Percentiles rank a stretch among this genome's conserved stretches.
phyloP scores from a whole-genome alignment of 2,329 filamentous ascomycete genomes.

The Cladosporium sp. region DNA sequence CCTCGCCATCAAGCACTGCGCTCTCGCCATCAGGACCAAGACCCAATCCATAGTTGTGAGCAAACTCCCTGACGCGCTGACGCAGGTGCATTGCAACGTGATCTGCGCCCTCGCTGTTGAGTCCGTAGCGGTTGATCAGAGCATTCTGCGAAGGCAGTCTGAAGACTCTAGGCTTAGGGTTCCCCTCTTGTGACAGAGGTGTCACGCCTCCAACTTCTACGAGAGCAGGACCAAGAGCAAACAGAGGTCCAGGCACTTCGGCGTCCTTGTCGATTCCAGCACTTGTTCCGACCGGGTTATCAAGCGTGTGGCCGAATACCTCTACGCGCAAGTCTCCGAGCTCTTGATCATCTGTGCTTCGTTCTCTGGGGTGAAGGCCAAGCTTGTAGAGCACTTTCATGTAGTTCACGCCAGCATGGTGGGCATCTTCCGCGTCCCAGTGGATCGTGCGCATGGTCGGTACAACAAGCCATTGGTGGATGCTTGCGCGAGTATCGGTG shows the following conservation, averaged over 20 bases:
- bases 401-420: slow-evolving; percentile 68
- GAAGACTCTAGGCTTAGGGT: slow-evolving; percentile 84
- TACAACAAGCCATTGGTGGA: slow-evolving; percentile 52
- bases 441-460: slow-evolving; percentile 62
- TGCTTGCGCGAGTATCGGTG: slow-evolving; percentile 51
- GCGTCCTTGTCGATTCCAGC: slow-evolving; percentile 93
- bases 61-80: slow-evolving; percentile 73
- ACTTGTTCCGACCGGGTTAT: slow-evolving; percentile 91
- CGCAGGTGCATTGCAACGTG: slow-evolving; percentile 75
- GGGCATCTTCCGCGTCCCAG: slow-evolving; percentile 85
- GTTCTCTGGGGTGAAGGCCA: slow-evolving; percentile 77
- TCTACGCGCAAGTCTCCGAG: slow-evolving; percentile 51
- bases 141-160: slow-evolving; percentile 77
- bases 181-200: slow-evolving; percentile 80
- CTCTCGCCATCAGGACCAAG: slow-evolving; percentile 60
- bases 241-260: slow-evolving; percentile 78
- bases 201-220: slow-evolving; percentile 93
- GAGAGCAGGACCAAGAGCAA: slow-evolving; percentile 77
- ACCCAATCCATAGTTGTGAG: slow-evolving; percentile 64
- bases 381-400: slow-evolving; percentile 70
- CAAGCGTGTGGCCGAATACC: slow-evolving; percentile 72
- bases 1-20: slow-evolving; percentile 71
- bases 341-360: slow-evolving; percentile 55
- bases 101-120: slow-evolving; percentile 89
- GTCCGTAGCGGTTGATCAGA: slow-evolving; percentile 90